Evolutionary conservation across 108 stramenopile genomes (phyloP).

Genomic region (Parmales sp.): DNA sequence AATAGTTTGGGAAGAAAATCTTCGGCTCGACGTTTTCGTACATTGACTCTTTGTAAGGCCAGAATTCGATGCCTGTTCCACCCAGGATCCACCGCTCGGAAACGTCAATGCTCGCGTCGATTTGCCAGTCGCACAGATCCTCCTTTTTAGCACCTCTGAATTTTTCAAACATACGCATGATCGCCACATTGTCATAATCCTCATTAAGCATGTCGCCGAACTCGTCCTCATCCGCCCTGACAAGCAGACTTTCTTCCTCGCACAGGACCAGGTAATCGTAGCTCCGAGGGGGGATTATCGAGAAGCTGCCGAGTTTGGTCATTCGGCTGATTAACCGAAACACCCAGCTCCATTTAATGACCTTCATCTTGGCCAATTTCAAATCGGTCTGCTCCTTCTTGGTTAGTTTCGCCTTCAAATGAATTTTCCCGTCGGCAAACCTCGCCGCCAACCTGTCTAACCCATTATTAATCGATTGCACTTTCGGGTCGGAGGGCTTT

Average conservation of each 20-base stretch:
- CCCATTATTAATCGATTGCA: not conserved
- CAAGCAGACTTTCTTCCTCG: constrained; percentile 9
- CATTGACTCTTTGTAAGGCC: constrained; percentile 19
- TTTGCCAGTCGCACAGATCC: not conserved
- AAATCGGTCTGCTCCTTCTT: not conserved
- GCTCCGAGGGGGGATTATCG: constrained; percentile 26
- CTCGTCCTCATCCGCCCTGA: constrained; percentile 34
- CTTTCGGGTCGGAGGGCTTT: not conserved
- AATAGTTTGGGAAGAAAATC: not conserved
- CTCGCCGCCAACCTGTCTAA: not conserved
- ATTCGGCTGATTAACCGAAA: not conserved
- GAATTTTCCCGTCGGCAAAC: no score
- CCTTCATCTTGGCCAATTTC: not conserved
- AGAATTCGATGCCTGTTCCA: constrained; percentile 27
- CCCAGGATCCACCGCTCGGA: constrained; percentile 34
- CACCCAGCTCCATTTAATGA: not conserved
- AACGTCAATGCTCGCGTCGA: constrained; percentile 10
- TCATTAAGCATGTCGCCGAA: constrained; percentile 21
- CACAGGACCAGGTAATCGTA: constrained; percentile 49
- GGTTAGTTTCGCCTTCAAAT: not conserved
- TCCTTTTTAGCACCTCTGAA: not conserved
- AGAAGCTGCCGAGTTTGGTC: not conserved
- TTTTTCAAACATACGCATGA: not conserved
- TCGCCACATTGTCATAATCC: not conserved
- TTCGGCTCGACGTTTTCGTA: not conserved